Base-by-base conservation (phyloP, 352 stramenopile genomes). In the Aphanomyces astaci region DNA sequence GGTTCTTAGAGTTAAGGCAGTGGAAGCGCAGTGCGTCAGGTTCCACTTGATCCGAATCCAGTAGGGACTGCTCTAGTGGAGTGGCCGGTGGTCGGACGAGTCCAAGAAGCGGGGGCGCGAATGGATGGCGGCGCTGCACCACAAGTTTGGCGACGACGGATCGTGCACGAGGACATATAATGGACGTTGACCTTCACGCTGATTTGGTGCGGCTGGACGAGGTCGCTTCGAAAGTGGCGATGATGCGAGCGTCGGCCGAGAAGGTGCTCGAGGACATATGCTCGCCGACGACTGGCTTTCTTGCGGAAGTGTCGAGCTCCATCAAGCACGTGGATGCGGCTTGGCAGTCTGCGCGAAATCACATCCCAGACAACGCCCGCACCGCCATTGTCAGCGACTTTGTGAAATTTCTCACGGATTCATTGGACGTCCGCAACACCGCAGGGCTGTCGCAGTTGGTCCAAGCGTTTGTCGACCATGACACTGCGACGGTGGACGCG, bases 41-140 rank as follows among this genome's bases (percentile, higher is more conserved):
- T 63, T 81, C 24, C 70, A 78, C 22, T 40, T 78, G 60, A 72
- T 81, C 30, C 72, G 80, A 39, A 85, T 86, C 69, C 80, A 78
- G n/a, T 84, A 77, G 77, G 81, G 81, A n/a, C 64, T 76, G 48
- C 71, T 63, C 30, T 76, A 87, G 63, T 89, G 79, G 79, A 83
- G 55, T 0, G 80, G 78, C 0, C 40, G 67, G 5, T 89, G 78
- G 75, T 79, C 74, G 28, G 70, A 78, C n/a, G 78, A 73, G 45
- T 85, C 78, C 17, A 43, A 70, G 2, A 72, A 80, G 67, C 85
- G 76, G 81, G 88, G 71, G 22, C 45, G 70, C 17, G 73, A 79
- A 71, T 76, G 77, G 72, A 84, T 79, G 64, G 71, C 43, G 54
- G 51, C 69, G 46, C 68, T 86, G 15, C 54, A 72, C 43, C 75